Evolutionary conservation across 768 basidiomycete genomes (phyloP).

Genomic region (Phallus indusiatus): DNA sequence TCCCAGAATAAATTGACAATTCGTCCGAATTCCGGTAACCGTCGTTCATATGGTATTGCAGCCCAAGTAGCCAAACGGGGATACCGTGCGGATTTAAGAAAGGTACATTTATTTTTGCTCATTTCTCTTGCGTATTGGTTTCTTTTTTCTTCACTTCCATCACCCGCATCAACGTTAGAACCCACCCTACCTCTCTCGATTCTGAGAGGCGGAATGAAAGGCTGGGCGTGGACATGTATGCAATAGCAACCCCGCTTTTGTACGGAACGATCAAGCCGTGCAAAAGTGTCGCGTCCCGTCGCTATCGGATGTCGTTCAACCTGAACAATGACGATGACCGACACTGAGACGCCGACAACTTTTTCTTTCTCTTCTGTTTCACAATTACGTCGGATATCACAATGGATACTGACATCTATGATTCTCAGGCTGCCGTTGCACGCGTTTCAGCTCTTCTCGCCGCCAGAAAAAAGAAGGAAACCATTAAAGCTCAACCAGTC

Average conservation of each 20-base stretch:
- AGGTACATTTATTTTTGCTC: conserved; percentile 39
- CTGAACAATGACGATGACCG: conserved; percentile 47
- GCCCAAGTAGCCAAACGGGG: conserved; percentile 50
- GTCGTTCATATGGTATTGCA: conserved; percentile 60
- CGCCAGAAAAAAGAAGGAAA: conserved; percentile 7
- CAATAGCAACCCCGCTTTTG: conserved; percentile 49
- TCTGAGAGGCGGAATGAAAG: conserved; percentile 54
- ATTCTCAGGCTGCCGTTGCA: conserved; percentile 56
- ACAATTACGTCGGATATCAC: conserved; percentile 11
- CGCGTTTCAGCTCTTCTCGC: conserved; percentile 51
- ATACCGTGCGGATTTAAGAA: conserved; percentile 71
- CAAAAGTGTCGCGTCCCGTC: conserved; percentile 50
- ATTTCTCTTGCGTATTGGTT: neutral
- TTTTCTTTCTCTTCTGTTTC: conserved; percentile 2
- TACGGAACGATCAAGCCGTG: conserved; percentile 52
- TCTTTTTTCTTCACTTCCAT: conserved; percentile 1
- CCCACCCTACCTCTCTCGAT: conserved; percentile 52
- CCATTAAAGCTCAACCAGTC: conserved; percentile 4
- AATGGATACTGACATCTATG: neutral
- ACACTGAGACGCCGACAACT: conserved; percentile 66
- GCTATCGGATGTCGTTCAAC: conserved; percentile 70
- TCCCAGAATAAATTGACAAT: conserved; percentile 42
- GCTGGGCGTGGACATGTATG: conserved; percentile 93
- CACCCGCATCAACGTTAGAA: conserved; percentile 82
- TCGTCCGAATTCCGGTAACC: conserved; percentile 59